Evolutionary conservation across 768 basidiomycete genomes (phyloP).

Genomic region (Hemileccinum rubropunctum): DNA sequence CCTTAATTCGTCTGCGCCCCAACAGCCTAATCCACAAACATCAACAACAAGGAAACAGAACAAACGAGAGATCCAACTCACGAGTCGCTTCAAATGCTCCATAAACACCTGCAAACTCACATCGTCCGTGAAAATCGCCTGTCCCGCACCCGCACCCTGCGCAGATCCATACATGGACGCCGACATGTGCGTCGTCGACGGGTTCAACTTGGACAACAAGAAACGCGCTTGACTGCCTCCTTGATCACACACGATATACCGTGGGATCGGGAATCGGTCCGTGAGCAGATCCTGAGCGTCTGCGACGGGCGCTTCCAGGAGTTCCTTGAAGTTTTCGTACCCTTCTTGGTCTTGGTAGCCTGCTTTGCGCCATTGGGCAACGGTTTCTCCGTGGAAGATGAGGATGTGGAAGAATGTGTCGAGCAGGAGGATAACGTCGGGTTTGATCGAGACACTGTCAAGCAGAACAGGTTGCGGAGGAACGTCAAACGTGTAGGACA

Average conservation of each 20-base stretch:
- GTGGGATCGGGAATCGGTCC: slow-evolving; percentile 95
- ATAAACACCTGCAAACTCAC: slow-evolving; percentile 97
- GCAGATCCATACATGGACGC: slow-evolving; percentile 85
- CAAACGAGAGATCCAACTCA: slow-evolving; percentile 35
- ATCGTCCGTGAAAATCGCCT: slow-evolving; percentile 98
- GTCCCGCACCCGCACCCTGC: slow-evolving; percentile 64
- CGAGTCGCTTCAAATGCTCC: slow-evolving; percentile 95
- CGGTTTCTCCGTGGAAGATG: slow-evolving; percentile 97
- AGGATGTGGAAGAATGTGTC: slow-evolving; percentile 99
- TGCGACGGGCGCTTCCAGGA: slow-evolving; percentile 78
- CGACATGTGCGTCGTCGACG: slow-evolving; percentile 97
- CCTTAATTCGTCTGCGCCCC: slow-evolving; percentile 64
- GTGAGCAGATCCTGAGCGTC: slow-evolving; percentile 97
- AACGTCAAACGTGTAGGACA: slow-evolving; percentile 95
- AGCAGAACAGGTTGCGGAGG: slow-evolving; percentile 91
- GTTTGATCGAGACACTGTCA: slow-evolving; percentile 96
- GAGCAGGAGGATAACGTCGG: slow-evolving; percentile 92
- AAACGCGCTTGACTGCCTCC: slow-evolving; percentile 98
- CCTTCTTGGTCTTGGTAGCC: slow-evolving; percentile 99
- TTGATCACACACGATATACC: slow-evolving; percentile 97
- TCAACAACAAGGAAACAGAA: not conserved
- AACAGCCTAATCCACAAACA: slow-evolving; percentile 45
- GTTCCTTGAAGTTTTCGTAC: slow-evolving; percentile 96
- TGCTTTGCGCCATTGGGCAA: slow-evolving; percentile 97
- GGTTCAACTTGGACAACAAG: slow-evolving; percentile 93